Conservation (phyloP, 768 basidiomycete species). For the Tulasnella sp. region DNA sequence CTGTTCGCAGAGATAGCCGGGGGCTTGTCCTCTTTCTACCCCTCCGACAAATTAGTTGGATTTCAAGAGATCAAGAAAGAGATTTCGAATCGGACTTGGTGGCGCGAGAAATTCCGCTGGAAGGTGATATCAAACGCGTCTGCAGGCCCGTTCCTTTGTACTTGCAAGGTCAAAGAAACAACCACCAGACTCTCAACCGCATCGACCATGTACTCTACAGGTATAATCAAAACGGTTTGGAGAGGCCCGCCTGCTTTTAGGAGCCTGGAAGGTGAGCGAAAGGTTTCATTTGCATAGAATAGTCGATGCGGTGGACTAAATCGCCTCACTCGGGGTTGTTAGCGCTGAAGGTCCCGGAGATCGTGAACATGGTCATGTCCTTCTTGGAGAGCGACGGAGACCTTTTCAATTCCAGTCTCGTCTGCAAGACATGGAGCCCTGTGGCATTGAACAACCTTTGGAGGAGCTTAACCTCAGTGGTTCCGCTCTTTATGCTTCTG, state of each 20-base stretch:
- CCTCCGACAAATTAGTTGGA: too few species aligned
- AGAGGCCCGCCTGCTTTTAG: neutral
- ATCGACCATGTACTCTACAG: neutral
- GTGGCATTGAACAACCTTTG: neutral
- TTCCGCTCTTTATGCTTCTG: neutral
- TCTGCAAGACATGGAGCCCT: neutral
- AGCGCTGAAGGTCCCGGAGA: neutral
- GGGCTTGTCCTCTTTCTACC: too few species aligned
- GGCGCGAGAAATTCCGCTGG: neutral
- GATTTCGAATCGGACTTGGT: neutral
- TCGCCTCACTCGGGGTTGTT: too few species aligned
- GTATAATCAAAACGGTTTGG: neutral
- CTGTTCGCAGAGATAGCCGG: too few species aligned
- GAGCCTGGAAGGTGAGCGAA: neutral
- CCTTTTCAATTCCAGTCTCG: neutral
- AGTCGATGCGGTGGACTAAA: too few species aligned
- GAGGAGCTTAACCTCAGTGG: neutral
- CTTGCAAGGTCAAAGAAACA: neutral
- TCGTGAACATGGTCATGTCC: neutral
- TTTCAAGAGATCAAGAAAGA: too few species aligned
- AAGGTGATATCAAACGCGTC: neutral
- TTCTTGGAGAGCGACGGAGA: neutral
- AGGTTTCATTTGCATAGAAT: neutral
- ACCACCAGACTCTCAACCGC: neutral
- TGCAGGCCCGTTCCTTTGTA: neutral